Percentiles rank a stretch among this genome's conserved stretches.
Evolutionary conservation across 176 grass and related monocot genomes (phyloP).

Genomic region (Cymbopogon citratus): DNA sequence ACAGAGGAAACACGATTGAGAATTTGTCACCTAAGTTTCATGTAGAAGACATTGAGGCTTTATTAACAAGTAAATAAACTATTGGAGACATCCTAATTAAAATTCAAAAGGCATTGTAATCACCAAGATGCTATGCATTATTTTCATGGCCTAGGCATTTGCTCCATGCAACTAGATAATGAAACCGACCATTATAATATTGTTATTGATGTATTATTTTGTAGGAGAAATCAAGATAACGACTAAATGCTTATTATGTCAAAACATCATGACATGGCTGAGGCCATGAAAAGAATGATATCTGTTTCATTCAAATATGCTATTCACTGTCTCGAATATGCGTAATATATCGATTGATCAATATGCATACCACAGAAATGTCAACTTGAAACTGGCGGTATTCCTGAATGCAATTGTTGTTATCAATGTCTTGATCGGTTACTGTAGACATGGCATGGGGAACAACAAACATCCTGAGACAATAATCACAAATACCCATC

Average conservation of each 20-base stretch:
- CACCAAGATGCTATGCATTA: not conserved
- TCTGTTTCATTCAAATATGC: not conserved
- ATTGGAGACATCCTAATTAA: not conserved
- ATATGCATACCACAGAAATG: not conserved
- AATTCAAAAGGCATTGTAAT: not conserved
- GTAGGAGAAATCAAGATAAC: not conserved
- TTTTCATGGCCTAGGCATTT: not conserved
- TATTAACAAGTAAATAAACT: not conserved
- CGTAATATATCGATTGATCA: not conserved
- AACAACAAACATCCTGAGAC: not conserved
- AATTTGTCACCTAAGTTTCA: not conserved
- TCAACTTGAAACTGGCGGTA: not conserved
- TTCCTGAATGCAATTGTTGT: constrained; percentile 11
- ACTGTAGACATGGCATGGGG: not conserved
- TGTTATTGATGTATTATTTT: not conserved
- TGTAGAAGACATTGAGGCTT: not conserved
- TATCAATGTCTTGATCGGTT: not conserved
- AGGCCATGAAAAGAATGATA: not conserved
- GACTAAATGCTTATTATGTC: not conserved
- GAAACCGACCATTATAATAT: not conserved
- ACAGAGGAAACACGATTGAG: not conserved
- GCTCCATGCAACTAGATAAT: not conserved
- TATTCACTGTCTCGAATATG: not conserved
- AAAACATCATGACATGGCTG: not conserved
- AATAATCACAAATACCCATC: not conserved